phyloP scores from a whole-genome alignment of 768 basidiomycete species.

The Neoboletus brunneissimus region DNA sequence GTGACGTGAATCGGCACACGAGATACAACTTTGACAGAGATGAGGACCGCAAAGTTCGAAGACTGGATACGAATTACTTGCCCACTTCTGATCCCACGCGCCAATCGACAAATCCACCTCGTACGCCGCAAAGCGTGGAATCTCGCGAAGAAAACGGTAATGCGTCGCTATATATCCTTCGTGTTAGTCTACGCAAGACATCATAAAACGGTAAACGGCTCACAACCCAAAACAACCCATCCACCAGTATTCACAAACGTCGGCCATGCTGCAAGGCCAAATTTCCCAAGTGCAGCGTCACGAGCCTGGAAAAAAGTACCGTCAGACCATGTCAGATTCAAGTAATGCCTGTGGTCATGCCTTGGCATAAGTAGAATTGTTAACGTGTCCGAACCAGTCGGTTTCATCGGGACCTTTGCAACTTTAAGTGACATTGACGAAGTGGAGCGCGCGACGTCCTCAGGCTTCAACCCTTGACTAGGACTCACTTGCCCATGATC shows the following conservation, averaged over 20 bases:
- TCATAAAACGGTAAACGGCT: background rate
- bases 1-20: background rate
- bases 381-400: slow-evolving; percentile 18
- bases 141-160: slow-evolving; percentile 18
- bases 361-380: slow-evolving; percentile 8
- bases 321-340: background rate
- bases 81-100: background rate
- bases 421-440: background rate
- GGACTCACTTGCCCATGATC: background rate
- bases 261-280: slow-evolving; percentile 7
- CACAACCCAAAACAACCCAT: slow-evolving; percentile 4
- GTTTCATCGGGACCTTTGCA: slow-evolving; percentile 17
- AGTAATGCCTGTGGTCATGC: background rate
- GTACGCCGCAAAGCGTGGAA: slow-evolving; percentile 14
- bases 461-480: background rate
- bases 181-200: background rate
- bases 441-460: background rate
- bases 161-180: slow-evolving; percentile 4
- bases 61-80: background rate
- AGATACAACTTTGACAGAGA: background rate
- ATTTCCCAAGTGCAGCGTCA: slow-evolving; percentile 12
- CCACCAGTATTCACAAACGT: slow-evolving; percentile 14
- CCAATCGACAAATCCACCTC: slow-evolving; percentile 3
- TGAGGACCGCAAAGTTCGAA: background rate
- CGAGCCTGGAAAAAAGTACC: slow-evolving; percentile 7